Conservation (phyloP, 257 asterid species). For the Solanum virginianum region DNA sequence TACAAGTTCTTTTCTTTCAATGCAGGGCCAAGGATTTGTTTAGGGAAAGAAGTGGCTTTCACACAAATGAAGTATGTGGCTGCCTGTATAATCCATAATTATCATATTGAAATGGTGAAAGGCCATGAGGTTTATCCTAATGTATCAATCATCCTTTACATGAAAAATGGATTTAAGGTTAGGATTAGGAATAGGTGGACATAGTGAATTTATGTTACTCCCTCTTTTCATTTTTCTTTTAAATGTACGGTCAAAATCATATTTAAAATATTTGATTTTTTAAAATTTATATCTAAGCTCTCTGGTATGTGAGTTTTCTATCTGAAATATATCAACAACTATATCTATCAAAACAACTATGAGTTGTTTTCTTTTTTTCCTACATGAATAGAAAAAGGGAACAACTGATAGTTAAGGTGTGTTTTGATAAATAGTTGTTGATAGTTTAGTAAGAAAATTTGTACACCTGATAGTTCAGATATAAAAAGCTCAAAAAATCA, state of each 20-base stretch:
- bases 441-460: too few species aligned
- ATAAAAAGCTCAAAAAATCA: too few species aligned
- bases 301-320: background rate
- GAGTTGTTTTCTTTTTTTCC: background rate
- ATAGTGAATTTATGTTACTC: background rate
- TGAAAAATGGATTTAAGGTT: background rate
- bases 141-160: background rate
- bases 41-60: conserved; percentile 23
- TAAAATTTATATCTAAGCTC: too few species aligned
- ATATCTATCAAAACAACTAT: too few species aligned
- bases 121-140: background rate
- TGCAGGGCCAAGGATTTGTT: conserved; percentile 51
- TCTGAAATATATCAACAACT: too few species aligned
- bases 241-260: too few species aligned
- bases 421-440: background rate
- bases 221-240: background rate
- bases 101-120: background rate
- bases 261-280: too few species aligned
- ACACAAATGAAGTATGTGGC: background rate
- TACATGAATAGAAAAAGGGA: background rate
- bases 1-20: conserved; percentile 47
- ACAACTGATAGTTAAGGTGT: background rate
- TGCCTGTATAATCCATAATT: background rate
- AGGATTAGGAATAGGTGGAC: conserved; percentile 18
- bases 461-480: background rate